Evolutionary conservation across 1,284 basidiomycete species (phyloP), one percentile per base, ranked within the genome.

Genomic region (Naganishia albida): DNA sequence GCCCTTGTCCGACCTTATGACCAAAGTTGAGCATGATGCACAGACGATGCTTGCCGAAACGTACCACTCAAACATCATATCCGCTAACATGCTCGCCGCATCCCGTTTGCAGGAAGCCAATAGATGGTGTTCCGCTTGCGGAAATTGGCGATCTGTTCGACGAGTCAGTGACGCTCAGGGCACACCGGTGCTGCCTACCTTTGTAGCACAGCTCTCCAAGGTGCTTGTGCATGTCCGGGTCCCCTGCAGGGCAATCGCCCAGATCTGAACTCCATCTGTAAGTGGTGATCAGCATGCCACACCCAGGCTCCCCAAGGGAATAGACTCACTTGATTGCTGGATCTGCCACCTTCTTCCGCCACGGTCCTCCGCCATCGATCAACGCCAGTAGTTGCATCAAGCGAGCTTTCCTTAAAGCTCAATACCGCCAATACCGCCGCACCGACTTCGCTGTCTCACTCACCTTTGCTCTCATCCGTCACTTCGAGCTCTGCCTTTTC

Each of bases 151-250:
- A 76, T 94, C 92, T 94, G 10, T 10, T 34, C 34, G 34, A 10
- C 34, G 34, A 34, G 72, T 20, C 23, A 18, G 30, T 68, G 60
- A 67, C 26, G 42, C 59, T 64, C 42, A 70, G 66, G 34, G 39
- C 39, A 1, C 26, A 13, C 25, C 2, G 15, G n/a, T 7, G 28
- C 28, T 7, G 39, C 81, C 42, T 67, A 89, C 92, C 93, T 84
- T 92, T 93, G 80, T 87, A 90, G 28, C 93, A 82, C 42, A 94
- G 80, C 75, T 93, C 88, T 7, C 92, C 93, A 62, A 93, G 79
- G 76, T 95, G 95, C 70, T 91, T 87, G 62, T 91, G 90, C 53
- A 97, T 80, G 63, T 85, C 85, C 39, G 87, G 86, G 81, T 97
- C 93, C 38, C 93, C 93, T 40, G 87, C 85, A 16, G 91, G 89